Base-by-base conservation (phyloP, 352 stramenopile genomes). In the Pythium phragmiticola region DNA sequence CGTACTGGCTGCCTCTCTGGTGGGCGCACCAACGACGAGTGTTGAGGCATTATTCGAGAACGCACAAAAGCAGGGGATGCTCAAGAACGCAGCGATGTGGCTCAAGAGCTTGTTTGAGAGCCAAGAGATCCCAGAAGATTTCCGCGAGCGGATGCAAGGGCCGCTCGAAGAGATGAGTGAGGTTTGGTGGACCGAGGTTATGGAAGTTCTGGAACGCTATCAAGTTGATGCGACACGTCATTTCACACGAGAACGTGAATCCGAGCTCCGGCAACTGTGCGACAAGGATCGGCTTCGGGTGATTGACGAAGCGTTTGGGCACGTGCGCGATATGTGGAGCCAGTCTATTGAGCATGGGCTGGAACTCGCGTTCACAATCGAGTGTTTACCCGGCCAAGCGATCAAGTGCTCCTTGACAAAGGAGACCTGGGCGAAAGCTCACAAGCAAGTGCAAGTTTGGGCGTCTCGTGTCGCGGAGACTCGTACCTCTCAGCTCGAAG, bases 61-160 rank as follows among this genome's bases (percentile, higher is more conserved):
- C 48, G 48, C 48, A 41, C 41, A 8, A 21, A n/a, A 23, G 17
- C 23, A 41, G 1, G 48, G 48, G 0, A 41, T 57, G 14, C 2
- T 57, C 4, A 46, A 57, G 33, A n/a, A 45, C 26, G n/a, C 50
- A 17, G 34, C 2, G 4, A 5, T 9, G 1, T 57, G 50, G 50
- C 8, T 57, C 16, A 6, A n/a, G 4, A 16, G 49, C 16, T 57
- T 43, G 1, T 57, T 45, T 45, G 50, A 43, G 17, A 57, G 50
- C 30, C 50, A 57, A 17, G 33, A 57, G 7, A 57, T 57, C 33
- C 50, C 52, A 6, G 19, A 19, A 21, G 52, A 48, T 21, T 59
- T 59, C 17, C 52, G 39, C 6, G 52, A 59, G 21, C 52, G 52
- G 8, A 51, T 60, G 39, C 1, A 16, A 30, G 53, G 34, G 8